These are phyloP conservation scores for Clarkia xantiana DNA, from an alignment of 345 rosid genomes.

Conservation along the genomic window DNA sequence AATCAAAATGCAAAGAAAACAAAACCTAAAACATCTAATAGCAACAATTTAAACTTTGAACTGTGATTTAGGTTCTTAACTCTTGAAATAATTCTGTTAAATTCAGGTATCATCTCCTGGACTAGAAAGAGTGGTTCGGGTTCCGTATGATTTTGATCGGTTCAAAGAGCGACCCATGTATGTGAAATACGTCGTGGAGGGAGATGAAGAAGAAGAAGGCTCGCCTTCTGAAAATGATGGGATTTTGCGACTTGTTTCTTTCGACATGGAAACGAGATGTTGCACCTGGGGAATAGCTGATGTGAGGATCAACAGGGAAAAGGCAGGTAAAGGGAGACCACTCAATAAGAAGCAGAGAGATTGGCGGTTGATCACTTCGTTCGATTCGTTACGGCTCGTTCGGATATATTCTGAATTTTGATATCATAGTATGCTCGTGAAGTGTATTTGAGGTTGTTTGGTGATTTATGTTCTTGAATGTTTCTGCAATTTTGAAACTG, in stretches of 20 bases:
- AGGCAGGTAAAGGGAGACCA: slow-evolving; percentile 86
- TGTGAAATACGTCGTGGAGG: slow-evolving; percentile 33
- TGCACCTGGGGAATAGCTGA: slow-evolving; percentile 81
- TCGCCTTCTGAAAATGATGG: slow-evolving; percentile 44
- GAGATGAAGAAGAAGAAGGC: slow-evolving; percentile 3
- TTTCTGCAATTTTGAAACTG: too few species aligned
- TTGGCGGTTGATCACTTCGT: slow-evolving; percentile 57
- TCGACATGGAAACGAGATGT: slow-evolving; percentile 35
- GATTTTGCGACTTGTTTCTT: slow-evolving; percentile 51
- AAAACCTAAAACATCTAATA: too few species aligned
- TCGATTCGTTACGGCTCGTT: slow-evolving; percentile 45
- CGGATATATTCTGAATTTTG: slow-evolving; percentile 40
- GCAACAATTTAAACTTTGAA: too few species aligned
- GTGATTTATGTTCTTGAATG: too few species aligned
- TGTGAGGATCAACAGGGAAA: slow-evolving; percentile 71
- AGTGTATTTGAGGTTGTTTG: too few species aligned
- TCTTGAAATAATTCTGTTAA: background rate
- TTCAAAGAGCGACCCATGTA: slow-evolving; percentile 69
- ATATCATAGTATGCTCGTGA: too few species aligned
- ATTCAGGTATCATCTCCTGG: slow-evolving; percentile 81
- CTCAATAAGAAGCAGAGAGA: slow-evolving; percentile 74
- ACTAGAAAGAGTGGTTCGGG: slow-evolving; percentile 59
- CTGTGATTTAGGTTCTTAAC: too few species aligned
- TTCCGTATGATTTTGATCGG: slow-evolving; percentile 70
- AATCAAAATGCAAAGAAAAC: too few species aligned